Base-by-base conservation (phyloP, 2,329 filamentous ascomycete species). In the Fusarium sterilihyphosum region DNA sequence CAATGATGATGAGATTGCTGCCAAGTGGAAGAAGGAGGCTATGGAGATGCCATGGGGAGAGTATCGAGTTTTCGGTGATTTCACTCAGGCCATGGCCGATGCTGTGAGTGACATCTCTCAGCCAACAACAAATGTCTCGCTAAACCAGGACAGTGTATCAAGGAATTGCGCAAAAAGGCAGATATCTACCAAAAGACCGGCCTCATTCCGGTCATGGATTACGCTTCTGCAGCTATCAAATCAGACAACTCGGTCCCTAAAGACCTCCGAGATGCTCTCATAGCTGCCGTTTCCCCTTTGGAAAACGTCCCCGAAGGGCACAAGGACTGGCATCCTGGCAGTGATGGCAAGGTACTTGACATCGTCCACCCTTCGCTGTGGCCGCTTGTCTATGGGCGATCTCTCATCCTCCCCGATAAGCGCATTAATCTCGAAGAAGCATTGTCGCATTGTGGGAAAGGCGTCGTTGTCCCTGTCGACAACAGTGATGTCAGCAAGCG, bases 291-390 rank as follows among this genome's bases (percentile, higher is more conserved):
- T 38, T 78, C 79, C 3, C 78, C 78, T 0, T 82, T 93, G 4
- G 87, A 92, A 67, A 79, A 87, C 24, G 83, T 88, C 2, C 85
- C 87, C 0, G 85, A 88, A 12, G 62, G 81, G 0, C 57, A 83
- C 40, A 86, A 88, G 71, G 75, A 78, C 26, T 78, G 75, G 75
- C 75, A 77, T 33, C 75, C 75, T 14, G 57, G 67, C 6, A 77
- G 69, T 26, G 61, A 71, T 14, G 70, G 67, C 7, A 73, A 65
- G 33, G 73, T 75, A 11, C 73, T 73, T 20, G 70, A 78, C 29
- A 67, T 77, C 3, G 71, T 77, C 8, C 73, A 77, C 40, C 75
- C 75, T 18, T 77, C 75, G 2, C 61, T 77, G 38, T 58, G 71
- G 79, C 70, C 61, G 82, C 66, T 78, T 6, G 54, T 75, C 3